Evolutionary conservation across 805 yeast species (phyloP).

Genomic region (Zygotorulaspora florentina): DNA sequence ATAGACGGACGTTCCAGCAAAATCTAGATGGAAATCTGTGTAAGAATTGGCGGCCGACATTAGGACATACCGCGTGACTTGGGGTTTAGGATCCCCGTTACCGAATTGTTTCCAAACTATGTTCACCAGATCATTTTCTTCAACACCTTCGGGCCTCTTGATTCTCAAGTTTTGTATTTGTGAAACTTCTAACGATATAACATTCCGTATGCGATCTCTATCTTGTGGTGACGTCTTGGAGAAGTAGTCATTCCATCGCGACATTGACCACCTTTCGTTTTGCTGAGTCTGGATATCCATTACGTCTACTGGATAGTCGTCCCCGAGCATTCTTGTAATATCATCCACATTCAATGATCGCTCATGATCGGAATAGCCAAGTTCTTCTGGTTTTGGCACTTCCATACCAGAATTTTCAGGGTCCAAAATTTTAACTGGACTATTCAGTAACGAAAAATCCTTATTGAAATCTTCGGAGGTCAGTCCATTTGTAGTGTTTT

Average conservation of each 20-base stretch:
- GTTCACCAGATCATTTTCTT: constrained; percentile 63
- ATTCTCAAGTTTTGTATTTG: constrained; percentile 51
- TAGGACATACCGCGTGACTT: constrained; percentile 70
- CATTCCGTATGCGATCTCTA: constrained; percentile 70
- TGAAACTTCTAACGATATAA: constrained; percentile 76
- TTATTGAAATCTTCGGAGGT: constrained; percentile 13
- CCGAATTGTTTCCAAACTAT: constrained; percentile 50
- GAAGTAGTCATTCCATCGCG: constrained; percentile 72
- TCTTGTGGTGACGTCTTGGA: constrained; percentile 37
- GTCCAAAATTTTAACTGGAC: constrained; percentile 21
- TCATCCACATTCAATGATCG: constrained; percentile 27
- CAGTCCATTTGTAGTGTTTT: constrained; percentile 17
- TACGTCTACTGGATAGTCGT: constrained; percentile 62
- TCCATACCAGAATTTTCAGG: constrained; percentile 24
- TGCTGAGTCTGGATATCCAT: constrained; percentile 88
- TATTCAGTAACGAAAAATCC: constrained; percentile 18
- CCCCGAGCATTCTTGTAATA: constrained; percentile 49
- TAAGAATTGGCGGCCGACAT: constrained; percentile 80
- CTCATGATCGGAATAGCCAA: constrained; percentile 7
- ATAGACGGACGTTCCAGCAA: constrained; percentile 89
- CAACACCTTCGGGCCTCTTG: constrained; percentile 62
- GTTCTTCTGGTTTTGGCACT: constrained; percentile 14
- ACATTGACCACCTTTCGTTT: constrained; percentile 56
- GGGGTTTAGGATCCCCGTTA: constrained; percentile 40
- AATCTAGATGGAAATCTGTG: constrained; percentile 89